Base-by-base conservation (phyloP, 345 rosid genomes). In the Syzygium aqueum region DNA sequence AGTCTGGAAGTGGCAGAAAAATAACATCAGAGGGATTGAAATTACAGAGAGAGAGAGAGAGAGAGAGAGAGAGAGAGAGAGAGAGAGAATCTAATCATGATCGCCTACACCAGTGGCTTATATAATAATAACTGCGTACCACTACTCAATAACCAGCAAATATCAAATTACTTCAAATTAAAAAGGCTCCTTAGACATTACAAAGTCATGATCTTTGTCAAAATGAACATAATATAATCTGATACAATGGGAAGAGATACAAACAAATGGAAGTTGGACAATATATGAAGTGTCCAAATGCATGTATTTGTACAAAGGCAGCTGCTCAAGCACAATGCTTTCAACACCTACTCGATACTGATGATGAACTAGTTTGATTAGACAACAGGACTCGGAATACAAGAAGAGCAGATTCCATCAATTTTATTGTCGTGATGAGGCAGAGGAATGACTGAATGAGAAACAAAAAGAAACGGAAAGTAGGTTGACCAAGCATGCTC, bases 1-100 rank as follows among this genome's bases (percentile, higher is more conserved):
- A 43, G 98, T 94, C 98, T 96, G 87, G 88, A 86, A 33, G 87
- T 27, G 40, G 30, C 57, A 85, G 73, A 86, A 85, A 67, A 19
- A 53, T 25, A 23, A 28, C 85, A 27, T 65, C 85, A 85, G 46
- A 86, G 43, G 33, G 33, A 53, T 51, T 27, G 13, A 53, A 61
- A 49, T n/a, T 67, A n/a, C n/a, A n/a, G n/a, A n/a, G n/a, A n/a
- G n/a, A n/a, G n/a, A n/a, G n/a, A n/a, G n/a, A n/a, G n/a, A n/a
- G n/a, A n/a, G n/a, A n/a, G n/a, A n/a, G n/a, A n/a, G n/a, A n/a
- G n/a, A n/a, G n/a, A n/a, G n/a, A 43, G 46, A 43, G 46, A 43
- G 46, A 43, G 21, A 28, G 77, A 3, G 40, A 3, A 28, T 65
- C 3, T 33, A 2, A 33, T 67, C 46, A 33, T 16, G 78, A 17